A percentile compares a stretch with the other conserved stretches of the same genome.
Conservation (phyloP, 2,329 filamentous ascomycete species). For the Mycosphaerella sp. region DNA sequence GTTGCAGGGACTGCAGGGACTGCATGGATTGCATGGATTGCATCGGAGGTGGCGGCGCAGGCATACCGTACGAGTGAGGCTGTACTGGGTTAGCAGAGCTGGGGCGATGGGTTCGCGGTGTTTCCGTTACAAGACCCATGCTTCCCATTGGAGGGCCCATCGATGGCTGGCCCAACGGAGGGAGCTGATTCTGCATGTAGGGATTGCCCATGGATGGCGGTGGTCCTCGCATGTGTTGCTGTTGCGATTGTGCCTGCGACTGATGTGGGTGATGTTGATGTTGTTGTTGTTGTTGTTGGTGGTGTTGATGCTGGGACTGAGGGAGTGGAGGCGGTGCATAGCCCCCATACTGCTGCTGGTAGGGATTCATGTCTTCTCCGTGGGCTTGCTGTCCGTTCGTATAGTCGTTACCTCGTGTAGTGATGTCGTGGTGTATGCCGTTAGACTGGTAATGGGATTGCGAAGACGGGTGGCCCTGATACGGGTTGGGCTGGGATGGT, state of each 20-base stretch:
- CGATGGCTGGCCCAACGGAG: slow-evolving; percentile 17
- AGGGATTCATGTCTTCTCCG: slow-evolving; percentile 23
- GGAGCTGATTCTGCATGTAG: slow-evolving; percentile 23
- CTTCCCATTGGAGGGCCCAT: slow-evolving; percentile 13
- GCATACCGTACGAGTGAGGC: slow-evolving; percentile 14
- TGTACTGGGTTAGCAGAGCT: slow-evolving; percentile 20
- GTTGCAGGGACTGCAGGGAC: slow-evolving; percentile 8
- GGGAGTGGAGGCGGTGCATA: slow-evolving; percentile 13
- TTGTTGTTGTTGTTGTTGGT: slow-evolving; percentile 10
- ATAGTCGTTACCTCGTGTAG: slow-evolving; percentile 15
- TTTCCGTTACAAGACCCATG: slow-evolving; percentile 15
- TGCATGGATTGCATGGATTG: slow-evolving; percentile 8
- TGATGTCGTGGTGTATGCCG: slow-evolving; percentile 15
- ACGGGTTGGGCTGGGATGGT: slow-evolving; percentile 10
- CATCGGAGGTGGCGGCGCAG: slow-evolving; percentile 12
- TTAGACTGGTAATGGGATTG: slow-evolving; percentile 19
- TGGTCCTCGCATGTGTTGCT: slow-evolving; percentile 13
- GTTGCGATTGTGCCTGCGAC: slow-evolving; percentile 15
- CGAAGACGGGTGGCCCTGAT: slow-evolving; percentile 6
- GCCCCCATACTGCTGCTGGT: slow-evolving; percentile 21
- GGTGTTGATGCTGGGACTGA: slow-evolving; percentile 1
- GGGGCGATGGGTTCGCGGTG: slow-evolving; percentile 14
- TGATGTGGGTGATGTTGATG: slow-evolving; percentile 11
- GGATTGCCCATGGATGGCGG: slow-evolving; percentile 6
- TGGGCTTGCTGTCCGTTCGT: slow-evolving; percentile 20